Conservation (phyloP, 2,329 filamentous ascomycete genomes). For the Furcasterigmium furcatum region DNA sequence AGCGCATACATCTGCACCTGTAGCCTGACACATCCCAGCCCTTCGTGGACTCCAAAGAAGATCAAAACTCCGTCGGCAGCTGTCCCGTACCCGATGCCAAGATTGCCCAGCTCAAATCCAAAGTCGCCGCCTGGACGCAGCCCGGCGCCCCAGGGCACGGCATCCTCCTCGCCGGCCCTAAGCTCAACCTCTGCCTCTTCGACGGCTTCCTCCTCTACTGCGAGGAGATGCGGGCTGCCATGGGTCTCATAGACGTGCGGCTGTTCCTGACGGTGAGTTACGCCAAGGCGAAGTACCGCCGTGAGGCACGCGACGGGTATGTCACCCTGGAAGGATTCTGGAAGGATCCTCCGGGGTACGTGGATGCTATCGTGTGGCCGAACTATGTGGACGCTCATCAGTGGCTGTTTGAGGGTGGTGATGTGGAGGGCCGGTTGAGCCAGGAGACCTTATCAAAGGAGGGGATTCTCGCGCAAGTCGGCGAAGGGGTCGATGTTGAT, state of each 20-base stretch:
- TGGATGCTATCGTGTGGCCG: conserved; percentile 93
- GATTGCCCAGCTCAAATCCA: conserved; percentile 42
- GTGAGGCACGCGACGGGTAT: conserved; percentile 71
- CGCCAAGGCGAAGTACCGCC: conserved; percentile 57
- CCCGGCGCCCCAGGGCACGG: conserved; percentile 39
- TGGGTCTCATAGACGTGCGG: conserved; percentile 66
- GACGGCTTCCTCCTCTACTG: conserved; percentile 89
- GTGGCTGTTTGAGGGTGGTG: conserved; percentile 71
- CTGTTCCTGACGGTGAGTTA: conserved; percentile 75
- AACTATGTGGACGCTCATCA: conserved; percentile 81
- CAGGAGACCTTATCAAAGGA: conserved; percentile 37
- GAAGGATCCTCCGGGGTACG: conserved; percentile 90
- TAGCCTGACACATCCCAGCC: conserved; percentile 28
- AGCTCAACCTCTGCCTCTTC: conserved; percentile 63
- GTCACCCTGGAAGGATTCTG: conserved; percentile 88
- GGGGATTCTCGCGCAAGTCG: conserved; percentile 46
- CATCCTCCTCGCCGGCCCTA: conserved; percentile 18
- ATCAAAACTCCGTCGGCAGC: conserved; percentile 57
- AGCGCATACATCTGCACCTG: no score
- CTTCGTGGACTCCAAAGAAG: conserved; percentile 53
- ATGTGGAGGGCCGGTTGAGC: conserved; percentile 60
- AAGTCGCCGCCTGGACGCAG: conserved; percentile 43
- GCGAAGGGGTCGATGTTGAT: conserved; percentile 44
- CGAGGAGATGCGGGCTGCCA: conserved; percentile 48
- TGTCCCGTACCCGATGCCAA: conserved; percentile 47